Percentiles rank a stretch among this genome's conserved stretches.
Evolutionary conservation across 2,329 filamentous ascomycete genomes (phyloP).

Genomic region (Zymoseptoria pseudotritici): DNA sequence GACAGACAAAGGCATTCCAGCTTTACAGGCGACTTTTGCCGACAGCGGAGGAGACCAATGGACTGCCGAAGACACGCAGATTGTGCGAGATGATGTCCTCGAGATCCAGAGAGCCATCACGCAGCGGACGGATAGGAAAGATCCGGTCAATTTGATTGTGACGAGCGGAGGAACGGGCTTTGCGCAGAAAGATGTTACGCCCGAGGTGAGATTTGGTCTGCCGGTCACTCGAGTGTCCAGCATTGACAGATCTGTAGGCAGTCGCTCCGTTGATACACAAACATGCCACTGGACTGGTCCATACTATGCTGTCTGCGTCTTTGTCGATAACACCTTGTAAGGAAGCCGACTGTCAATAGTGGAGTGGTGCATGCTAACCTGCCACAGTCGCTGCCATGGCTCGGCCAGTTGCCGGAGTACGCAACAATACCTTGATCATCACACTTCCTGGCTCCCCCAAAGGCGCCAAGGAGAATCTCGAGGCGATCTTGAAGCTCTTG

Average conservation of each 20-base stretch:
- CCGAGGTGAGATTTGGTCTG: constrained; percentile 56
- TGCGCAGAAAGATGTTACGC: constrained; percentile 73
- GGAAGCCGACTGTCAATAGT: constrained; percentile 29
- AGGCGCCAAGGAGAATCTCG: constrained; percentile 86
- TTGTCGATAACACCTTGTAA: constrained; percentile 81
- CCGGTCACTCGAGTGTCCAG: not conserved
- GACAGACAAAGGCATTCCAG: constrained; percentile 64
- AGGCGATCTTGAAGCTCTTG: constrained; percentile 79
- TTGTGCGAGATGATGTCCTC: constrained; percentile 68
- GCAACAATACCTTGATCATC: constrained; percentile 72
- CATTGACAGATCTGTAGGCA: constrained; percentile 46
- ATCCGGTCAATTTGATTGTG: constrained; percentile 64
- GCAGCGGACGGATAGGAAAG: constrained; percentile 61
- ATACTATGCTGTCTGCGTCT: constrained; percentile 85
- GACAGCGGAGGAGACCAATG: constrained; percentile 62
- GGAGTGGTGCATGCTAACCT: constrained; percentile 14
- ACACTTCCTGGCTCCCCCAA: constrained; percentile 94
- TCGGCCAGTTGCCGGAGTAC: constrained; percentile 79
- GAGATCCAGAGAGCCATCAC: constrained; percentile 69
- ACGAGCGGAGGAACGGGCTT: constrained; percentile 94
- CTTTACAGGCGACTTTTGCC: constrained; percentile 62
- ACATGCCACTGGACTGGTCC: constrained; percentile 82
- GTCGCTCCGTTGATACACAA: constrained; percentile 73
- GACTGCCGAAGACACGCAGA: constrained; percentile 60
- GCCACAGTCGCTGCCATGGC: constrained; percentile 87